Percentiles rank a stretch among this genome's conserved stretches.
These are phyloP conservation scores for Trichoderma polysporum DNA, from an alignment of 2,329 filamentous ascomycete genomes.

Conservation along the genomic window DNA sequence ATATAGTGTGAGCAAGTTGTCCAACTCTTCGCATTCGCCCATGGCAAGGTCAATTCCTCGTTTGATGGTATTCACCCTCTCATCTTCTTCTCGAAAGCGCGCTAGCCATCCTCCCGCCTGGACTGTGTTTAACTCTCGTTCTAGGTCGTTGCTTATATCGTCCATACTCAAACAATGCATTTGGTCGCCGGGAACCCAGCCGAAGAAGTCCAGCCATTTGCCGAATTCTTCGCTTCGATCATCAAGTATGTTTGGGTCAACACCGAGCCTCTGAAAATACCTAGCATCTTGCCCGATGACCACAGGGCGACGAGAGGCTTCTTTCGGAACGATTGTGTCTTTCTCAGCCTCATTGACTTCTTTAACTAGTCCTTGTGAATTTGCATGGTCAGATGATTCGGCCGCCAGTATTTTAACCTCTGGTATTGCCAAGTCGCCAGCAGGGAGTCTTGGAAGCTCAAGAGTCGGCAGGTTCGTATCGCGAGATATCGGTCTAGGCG, in stretches of 20 bases:
- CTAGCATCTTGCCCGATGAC: conserved; percentile 73
- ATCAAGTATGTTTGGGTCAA: conserved; percentile 75
- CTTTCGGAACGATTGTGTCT: conserved; percentile 36
- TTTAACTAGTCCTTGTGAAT: conserved; percentile 37
- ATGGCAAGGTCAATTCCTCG: conserved; percentile 86
- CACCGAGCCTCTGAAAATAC: conserved; percentile 73
- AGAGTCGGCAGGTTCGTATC: conserved; percentile 33
- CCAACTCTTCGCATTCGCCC: conserved; percentile 91
- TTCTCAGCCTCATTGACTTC: conserved; percentile 31
- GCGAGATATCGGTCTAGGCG: conserved; percentile 49
- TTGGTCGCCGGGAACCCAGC: conserved; percentile 76
- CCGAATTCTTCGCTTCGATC: conserved; percentile 78
- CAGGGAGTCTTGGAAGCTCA: conserved; percentile 34
- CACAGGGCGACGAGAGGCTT: conserved; percentile 58
- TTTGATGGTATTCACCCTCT: conserved; percentile 83
- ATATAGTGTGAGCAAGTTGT: conserved; percentile 90
- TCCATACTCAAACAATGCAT: conserved; percentile 75
- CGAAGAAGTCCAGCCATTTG: conserved; percentile 79
- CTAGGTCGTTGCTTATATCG: conserved; percentile 77
- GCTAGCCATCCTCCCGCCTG: conserved; percentile 92
- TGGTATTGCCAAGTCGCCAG: conserved; percentile 45
- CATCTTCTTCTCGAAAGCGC: conserved; percentile 81
- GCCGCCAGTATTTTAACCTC: conserved; percentile 60
- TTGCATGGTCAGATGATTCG: conserved; percentile 41
- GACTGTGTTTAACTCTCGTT: conserved; percentile 83